These are phyloP conservation scores for Penicillium cataractarum DNA, from an alignment of 495 filamentous ascomycete species.

Conservation along the genomic window DNA sequence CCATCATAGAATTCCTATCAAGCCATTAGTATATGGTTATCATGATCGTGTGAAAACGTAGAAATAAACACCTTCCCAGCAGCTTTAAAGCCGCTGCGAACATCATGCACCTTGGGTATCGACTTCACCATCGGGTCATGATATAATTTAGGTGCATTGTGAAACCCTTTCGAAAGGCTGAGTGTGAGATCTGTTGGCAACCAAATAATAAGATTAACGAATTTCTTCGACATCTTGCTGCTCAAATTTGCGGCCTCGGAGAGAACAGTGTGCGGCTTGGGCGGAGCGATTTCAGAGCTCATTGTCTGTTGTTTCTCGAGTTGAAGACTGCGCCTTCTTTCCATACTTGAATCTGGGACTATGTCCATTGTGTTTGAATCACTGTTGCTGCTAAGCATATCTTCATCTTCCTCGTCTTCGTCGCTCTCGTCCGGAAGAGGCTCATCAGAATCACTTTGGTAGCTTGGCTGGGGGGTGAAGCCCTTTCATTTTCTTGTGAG, in stretches of 20 bases:
- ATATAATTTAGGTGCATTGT: slow-evolving; percentile 81
- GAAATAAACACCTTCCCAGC: slow-evolving; percentile 57
- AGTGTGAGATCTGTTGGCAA: slow-evolving; percentile 81
- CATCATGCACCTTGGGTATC: slow-evolving; percentile 68
- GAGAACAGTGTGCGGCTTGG: slow-evolving; percentile 12
- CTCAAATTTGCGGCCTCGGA: slow-evolving; percentile 41
- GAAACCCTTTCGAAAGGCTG: slow-evolving; percentile 78
- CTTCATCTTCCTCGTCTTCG: slow-evolving; percentile 8
- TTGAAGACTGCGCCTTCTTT: slow-evolving; percentile 18
- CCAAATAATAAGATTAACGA: slow-evolving; percentile 71
- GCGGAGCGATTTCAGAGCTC: slow-evolving; percentile 9
- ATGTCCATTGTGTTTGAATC: not conserved
- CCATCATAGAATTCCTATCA: slow-evolving; percentile 66
- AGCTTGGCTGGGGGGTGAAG: not conserved
- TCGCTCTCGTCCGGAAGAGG: not conserved
- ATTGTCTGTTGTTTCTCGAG: slow-evolving; percentile 20
- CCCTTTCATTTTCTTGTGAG: not conserved
- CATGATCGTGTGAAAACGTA: not conserved
- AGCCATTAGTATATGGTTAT: slow-evolving; percentile 48
- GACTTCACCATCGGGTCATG: slow-evolving; percentile 73
- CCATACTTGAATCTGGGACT: not conserved
- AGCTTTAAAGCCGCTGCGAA: slow-evolving; percentile 69
- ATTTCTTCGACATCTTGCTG: slow-evolving; percentile 51
- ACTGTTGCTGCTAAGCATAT: not conserved
- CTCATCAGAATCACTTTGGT: not conserved